A percentile compares a stretch with the other conserved stretches of the same genome.
Evolutionary conservation across 2,329 filamentous ascomycete species (phyloP).

Genomic region (Aureobasidium namibiae): DNA sequence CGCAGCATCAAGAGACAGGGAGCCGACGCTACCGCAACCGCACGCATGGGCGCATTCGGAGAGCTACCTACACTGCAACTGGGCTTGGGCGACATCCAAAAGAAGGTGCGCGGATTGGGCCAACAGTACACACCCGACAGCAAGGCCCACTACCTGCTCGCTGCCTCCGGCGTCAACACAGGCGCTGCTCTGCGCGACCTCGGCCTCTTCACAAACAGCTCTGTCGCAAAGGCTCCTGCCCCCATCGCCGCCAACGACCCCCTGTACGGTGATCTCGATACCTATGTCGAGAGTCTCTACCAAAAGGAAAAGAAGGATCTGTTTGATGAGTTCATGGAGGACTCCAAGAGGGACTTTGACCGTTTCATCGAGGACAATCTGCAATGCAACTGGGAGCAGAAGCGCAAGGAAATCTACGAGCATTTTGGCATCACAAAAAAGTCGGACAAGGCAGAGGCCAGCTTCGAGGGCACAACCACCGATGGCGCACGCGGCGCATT

Average conservation of each 20-base stretch:
- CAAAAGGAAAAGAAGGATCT: slow-evolving; percentile 86
- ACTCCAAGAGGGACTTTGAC: slow-evolving; percentile 87
- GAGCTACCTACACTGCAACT: slow-evolving; percentile 86
- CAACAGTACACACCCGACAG: slow-evolving; percentile 46
- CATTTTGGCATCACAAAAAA: slow-evolving; percentile 74
- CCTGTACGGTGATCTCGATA: slow-evolving; percentile 52
- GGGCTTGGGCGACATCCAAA: slow-evolving; percentile 77
- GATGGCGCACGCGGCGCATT: slow-evolving; percentile 36
- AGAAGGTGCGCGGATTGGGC: slow-evolving; percentile 67
- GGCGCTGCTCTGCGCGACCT: slow-evolving; percentile 79
- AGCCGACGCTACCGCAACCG: slow-evolving; percentile 48
- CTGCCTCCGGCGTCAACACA: slow-evolving; percentile 86
- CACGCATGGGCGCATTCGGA: slow-evolving; percentile 43
- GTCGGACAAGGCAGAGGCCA: slow-evolving; percentile 25
- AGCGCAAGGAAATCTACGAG: slow-evolving; percentile 86
- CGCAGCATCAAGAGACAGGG: slow-evolving; percentile 60
- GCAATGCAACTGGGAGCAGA: slow-evolving; percentile 90
- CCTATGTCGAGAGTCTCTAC: slow-evolving; percentile 77
- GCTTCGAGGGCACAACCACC: slow-evolving; percentile 28
- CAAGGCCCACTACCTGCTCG: slow-evolving; percentile 76
- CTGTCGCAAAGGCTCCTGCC: slow-evolving; percentile 18
- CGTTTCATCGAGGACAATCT: slow-evolving; percentile 90
- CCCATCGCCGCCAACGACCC: slow-evolving; percentile 22
- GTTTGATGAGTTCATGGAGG: slow-evolving; percentile 82
- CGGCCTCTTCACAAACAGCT: slow-evolving; percentile 19